phyloP scores from a whole-genome alignment of 164 flowering plant genomes.

The Hamamelis virginiana region DNA sequence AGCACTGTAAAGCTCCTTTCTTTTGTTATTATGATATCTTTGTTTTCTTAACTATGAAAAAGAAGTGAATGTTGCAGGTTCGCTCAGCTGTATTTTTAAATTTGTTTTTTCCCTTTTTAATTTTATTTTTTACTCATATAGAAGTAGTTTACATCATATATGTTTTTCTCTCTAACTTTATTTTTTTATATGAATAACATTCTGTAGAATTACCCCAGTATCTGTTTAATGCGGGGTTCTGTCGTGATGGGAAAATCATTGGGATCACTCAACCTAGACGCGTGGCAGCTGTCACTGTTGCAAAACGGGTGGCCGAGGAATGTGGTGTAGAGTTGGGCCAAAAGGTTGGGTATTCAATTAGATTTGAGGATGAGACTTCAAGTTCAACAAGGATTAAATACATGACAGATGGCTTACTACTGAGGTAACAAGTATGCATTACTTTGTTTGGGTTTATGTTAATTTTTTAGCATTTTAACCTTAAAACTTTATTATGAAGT shows the following conservation, averaged over 20 bases:
- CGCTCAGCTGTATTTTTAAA: background rate
- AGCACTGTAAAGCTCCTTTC: background rate
- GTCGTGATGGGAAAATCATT: slow-evolving; percentile 58
- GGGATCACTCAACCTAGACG: slow-evolving; percentile 96
- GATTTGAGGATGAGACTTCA: slow-evolving; percentile 90
- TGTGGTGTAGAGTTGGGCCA: slow-evolving; percentile 84
- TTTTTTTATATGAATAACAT: slow-evolving; percentile 3
- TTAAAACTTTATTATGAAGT: background rate
- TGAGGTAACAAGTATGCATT: slow-evolving; percentile 46
- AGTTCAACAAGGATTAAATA: slow-evolving; percentile 79
- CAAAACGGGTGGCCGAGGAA: slow-evolving; percentile 95
- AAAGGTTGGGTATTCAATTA: slow-evolving; percentile 85
- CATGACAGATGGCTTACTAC: slow-evolving; percentile 91
- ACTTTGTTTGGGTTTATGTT: background rate
- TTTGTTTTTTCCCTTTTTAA: background rate
- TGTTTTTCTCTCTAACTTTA: background rate
- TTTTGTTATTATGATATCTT: background rate
- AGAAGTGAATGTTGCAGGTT: background rate
- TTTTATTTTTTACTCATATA: background rate
- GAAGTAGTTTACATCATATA: background rate
- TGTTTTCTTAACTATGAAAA: background rate
- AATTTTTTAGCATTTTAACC: background rate
- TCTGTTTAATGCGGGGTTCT: slow-evolving; percentile 58
- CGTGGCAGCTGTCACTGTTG: slow-evolving; percentile 92
- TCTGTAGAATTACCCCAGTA: slow-evolving; percentile 89